These are phyloP conservation scores for Hapsidospora chrysogenum DNA, from an alignment of 495 filamentous ascomycete species.

Conservation along the genomic window DNA sequence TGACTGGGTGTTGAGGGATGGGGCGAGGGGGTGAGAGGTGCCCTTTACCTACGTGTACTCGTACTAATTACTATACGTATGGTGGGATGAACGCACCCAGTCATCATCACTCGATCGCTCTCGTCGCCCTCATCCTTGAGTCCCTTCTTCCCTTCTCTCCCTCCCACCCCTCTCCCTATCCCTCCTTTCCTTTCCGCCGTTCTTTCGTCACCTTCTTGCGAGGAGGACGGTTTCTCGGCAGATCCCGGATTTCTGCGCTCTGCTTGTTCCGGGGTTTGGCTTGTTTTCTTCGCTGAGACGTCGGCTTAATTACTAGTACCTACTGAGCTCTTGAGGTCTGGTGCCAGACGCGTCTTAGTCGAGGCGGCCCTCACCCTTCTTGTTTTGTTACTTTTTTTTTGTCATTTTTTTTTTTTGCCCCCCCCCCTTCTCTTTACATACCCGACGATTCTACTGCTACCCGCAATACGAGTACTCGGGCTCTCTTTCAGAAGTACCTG, in stretches of 20 bases:
- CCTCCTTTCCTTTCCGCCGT: not conserved
- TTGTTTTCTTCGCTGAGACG: too few species aligned
- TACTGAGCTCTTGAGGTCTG: too few species aligned
- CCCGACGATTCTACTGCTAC: constrained; percentile 1
- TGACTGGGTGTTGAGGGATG: too few species aligned
- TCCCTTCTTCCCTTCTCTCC: not conserved
- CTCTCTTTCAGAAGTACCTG: not conserved
- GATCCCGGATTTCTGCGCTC: not conserved
- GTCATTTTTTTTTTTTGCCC: not conserved
- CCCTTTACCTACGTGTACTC: too few species aligned
- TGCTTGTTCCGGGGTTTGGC: constrained; percentile 1
- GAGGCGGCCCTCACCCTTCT: too few species aligned
- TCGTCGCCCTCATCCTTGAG: not conserved
- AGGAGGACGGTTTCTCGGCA: not conserved
- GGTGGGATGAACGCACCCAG: too few species aligned
- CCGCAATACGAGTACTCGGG: constrained; percentile 1
- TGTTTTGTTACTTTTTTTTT: not conserved
- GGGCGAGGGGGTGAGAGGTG: too few species aligned
- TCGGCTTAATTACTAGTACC: too few species aligned
- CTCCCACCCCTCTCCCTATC: not conserved
- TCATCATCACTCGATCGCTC: too few species aligned
- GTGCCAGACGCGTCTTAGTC: too few species aligned
- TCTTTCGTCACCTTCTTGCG: not conserved
- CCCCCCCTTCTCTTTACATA: not conserved
- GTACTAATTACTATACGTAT: too few species aligned